phyloP scores from a whole-genome alignment of 106 monocot genomes.

The Narthecium ossifragum region DNA sequence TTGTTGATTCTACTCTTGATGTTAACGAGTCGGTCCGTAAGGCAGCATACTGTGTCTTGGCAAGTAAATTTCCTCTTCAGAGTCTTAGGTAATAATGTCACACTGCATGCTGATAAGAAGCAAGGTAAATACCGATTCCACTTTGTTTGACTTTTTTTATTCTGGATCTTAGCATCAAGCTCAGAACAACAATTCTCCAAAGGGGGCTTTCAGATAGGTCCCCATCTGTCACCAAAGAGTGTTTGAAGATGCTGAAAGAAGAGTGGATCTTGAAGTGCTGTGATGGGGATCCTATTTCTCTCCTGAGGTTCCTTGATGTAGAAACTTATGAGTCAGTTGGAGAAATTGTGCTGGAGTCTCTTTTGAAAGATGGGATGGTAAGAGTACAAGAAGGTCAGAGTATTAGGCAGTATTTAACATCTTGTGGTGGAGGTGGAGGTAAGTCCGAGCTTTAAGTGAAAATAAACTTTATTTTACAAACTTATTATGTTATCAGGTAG shows the following conservation, averaged over 20 bases:
- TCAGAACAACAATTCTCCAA: conserved; percentile 71
- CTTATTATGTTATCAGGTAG: too few species aligned
- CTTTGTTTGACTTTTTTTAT: neutral
- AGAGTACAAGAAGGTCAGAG: conserved; percentile 38
- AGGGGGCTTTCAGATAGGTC: conserved; percentile 86
- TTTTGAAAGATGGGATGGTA: conserved; percentile 56
- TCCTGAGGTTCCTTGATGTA: conserved; percentile 81
- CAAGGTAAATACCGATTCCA: too few species aligned
- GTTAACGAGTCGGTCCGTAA: conserved; percentile 75
- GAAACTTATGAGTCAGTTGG: conserved; percentile 95
- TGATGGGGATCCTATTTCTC: conserved; percentile 49
- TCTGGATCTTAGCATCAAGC: conserved; percentile 63
- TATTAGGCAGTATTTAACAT: conserved; percentile 51
- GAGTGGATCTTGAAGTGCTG: conserved; percentile 82
- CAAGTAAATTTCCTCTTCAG: conserved; percentile 86
- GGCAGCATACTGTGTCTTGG: conserved; percentile 66
- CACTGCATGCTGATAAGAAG: too few species aligned
- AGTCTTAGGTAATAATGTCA: conserved; percentile 74
- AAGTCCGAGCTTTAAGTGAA: conserved; percentile 6
- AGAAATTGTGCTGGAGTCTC: conserved; percentile 65
- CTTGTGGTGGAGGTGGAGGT: conserved; percentile 40
- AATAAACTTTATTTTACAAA: too few species aligned
- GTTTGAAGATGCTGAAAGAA: conserved; percentile 86
- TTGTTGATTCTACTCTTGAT: conserved; percentile 75
- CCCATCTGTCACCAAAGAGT: conserved; percentile 54